Evolutionary conservation across 2,329 filamentous ascomycete genomes (phyloP), one percentile per base, ranked within the genome.

Genomic region (Didymella sp.): DNA sequence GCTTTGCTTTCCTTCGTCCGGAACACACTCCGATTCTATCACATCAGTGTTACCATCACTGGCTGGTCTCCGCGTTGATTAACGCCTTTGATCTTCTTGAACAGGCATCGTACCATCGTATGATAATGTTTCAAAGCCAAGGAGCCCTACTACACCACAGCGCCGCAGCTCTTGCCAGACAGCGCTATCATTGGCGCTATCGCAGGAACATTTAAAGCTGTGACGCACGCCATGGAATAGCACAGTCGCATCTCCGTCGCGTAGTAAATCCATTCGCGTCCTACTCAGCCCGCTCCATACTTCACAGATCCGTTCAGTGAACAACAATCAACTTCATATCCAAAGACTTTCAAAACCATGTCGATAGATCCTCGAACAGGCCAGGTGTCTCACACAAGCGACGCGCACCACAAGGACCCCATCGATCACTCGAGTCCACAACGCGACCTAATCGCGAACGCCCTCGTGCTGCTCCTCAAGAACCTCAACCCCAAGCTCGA

Each of bases 401-500:
- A 9, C n/a, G 19, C 33, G 17, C n/a, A 37, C 19, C 42, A 45
- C 41, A 41, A 24, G n/a, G 38, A 41, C 25, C 22, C 38, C 38
- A 7, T 41, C 9, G 28, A 48, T 15, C 24, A 55, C 37, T 31
- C 37, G 8, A 44, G 43, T 25, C 47, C 48, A 0, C 48, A 51
- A 21, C 48, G 47, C 31, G 35, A 47, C 17, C 30, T 42, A 15
- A 28, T 57, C 30, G 43, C 47, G 22, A 57, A 43, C 17, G 37
- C 54, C 2, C 42, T 57, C 8, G 27, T 51, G 7, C 37, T 47
- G 12, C 28, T 47, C 4, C 54, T 57, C 19, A 46, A 43, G 11
- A 35, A 57, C 22, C 19, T 47, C 28, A 22, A 55, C 13, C 52
- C 52, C 13, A 40, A 49, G 15, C 52, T 55, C 40, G 40, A 55